Evolutionary conservation across 352 stramenopile genomes (phyloP), one percentile per base, ranked within the genome.

Genomic region (Phytophthora quininea): DNA sequence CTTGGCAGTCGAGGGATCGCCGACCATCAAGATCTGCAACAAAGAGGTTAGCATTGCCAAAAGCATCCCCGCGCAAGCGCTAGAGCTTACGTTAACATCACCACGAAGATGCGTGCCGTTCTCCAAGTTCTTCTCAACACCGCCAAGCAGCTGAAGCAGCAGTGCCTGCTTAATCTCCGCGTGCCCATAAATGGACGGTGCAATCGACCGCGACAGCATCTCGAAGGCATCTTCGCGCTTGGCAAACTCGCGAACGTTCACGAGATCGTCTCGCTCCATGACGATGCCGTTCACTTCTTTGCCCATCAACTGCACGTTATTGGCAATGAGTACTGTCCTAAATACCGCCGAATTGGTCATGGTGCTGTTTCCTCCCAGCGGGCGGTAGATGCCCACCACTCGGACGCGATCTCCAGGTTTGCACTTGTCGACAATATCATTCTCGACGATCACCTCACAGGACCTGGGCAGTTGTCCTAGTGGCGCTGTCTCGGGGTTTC

Each of bases 41-140:
- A 54, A 58, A 55, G 10, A 35, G 29, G 15, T 6, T 32, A 30
- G 0, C 2, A 30, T 49, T 7, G 6, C 64, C 2, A 74, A 32
- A 24, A 37, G 64, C 8, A 8, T 47, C 27, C n/a, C 51, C 12
- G 24, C 27, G 24, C 32, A 45, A 14, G 35, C 32, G 24, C 45
- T 14, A 10, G 27, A 9, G 76, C 82, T 71, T 55, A 96, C 86
- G 71, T 99, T 99, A 63, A 99, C 98, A 73, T 99, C 98, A 77
- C 98, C 98, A 88, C 98, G 95, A 47, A 99, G 89, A 88, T 99
- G 98, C 6, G 97, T 99, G 11, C 98, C 98, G 77, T 99, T 99
- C 29, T 97, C 92, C 3, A 99, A 76, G 63, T 99, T 99, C 68
- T 98, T 97, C 71, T 99, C 95, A 14, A 95, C 82, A 42, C 96